These are phyloP conservation scores for Colletotrichum zoysiae DNA, from an alignment of 2,329 filamentous ascomycete species.

Conservation along the genomic window DNA sequence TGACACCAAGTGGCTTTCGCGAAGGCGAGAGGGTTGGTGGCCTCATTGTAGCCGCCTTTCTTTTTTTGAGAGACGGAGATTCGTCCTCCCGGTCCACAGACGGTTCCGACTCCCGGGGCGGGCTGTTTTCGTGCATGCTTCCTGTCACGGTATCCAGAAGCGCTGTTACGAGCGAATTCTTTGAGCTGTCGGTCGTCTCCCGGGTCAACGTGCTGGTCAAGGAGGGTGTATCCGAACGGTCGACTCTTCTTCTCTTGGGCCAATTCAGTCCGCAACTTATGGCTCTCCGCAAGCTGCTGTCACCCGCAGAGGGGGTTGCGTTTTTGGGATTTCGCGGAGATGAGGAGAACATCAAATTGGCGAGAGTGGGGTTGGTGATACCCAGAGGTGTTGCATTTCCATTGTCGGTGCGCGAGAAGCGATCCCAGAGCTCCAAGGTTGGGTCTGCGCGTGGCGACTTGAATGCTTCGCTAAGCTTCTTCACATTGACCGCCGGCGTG, in stretches of 20 bases:
- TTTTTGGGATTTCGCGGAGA: conserved; percentile 72
- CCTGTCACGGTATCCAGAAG: conserved; percentile 74
- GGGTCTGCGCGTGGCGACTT: conserved; percentile 79
- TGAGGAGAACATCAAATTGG: conserved; percentile 77
- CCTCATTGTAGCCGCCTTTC: conserved; percentile 31
- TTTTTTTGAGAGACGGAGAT: conserved; percentile 61
- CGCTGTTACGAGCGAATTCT: conserved; percentile 69
- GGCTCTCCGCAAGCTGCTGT: conserved; percentile 69
- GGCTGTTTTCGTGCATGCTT: conserved; percentile 62
- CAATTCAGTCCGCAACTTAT: conserved; percentile 78
- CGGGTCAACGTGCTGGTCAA: conserved; percentile 51
- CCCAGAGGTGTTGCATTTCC: conserved; percentile 58
- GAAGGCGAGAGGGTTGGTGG: conserved; percentile 43
- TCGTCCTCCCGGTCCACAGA: conserved; percentile 42
- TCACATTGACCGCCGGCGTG: conserved; percentile 66
- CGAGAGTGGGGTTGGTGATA: conserved; percentile 68
- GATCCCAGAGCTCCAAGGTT: conserved; percentile 81
- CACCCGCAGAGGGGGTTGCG: conserved; percentile 55
- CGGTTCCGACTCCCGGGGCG: conserved; percentile 48
- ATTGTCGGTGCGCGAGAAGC: conserved; percentile 70
- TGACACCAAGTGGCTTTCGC: conserved; percentile 10
- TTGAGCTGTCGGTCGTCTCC: conserved; percentile 64
- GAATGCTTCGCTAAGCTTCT: conserved; percentile 68
- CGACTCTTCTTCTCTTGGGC: conserved; percentile 76
- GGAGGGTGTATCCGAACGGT: conserved; percentile 57